phyloP scores from a whole-genome alignment of 2,329 filamentous ascomycete species.

The Intubia oerlemansii region DNA sequence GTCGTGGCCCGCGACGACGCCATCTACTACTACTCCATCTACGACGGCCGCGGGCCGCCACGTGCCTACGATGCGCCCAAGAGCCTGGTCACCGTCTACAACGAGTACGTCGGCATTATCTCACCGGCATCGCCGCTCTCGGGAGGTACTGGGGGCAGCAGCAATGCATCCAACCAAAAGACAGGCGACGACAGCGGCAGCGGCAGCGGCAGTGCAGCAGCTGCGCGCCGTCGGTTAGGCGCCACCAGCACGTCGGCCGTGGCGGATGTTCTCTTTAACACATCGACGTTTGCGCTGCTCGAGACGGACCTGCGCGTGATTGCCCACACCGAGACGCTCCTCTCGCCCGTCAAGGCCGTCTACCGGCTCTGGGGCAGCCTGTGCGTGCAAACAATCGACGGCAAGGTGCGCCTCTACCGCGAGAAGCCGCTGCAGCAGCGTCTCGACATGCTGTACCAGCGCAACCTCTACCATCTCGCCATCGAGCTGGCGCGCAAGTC shows the following conservation, averaged over 20 bases:
- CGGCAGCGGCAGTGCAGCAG: slow-evolving; percentile 10
- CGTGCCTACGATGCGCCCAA: slow-evolving; percentile 87
- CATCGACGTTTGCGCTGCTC: slow-evolving; percentile 75
- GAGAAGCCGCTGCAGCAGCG: slow-evolving; percentile 83
- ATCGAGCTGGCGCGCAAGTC: slow-evolving; percentile 85
- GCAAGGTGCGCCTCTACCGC: slow-evolving; percentile 77
- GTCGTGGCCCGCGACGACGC: slow-evolving; percentile 90
- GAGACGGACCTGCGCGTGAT: slow-evolving; percentile 81
- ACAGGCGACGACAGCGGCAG: not conserved
- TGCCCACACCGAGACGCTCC: slow-evolving; percentile 68
- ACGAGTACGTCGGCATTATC: slow-evolving; percentile 71
- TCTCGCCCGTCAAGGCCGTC: slow-evolving; percentile 58
- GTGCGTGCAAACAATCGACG: slow-evolving; percentile 76
- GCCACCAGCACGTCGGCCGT: slow-evolving; percentile 44
- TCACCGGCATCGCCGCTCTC: slow-evolving; percentile 45
- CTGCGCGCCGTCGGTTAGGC: slow-evolving; percentile 47
- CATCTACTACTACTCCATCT: slow-evolving; percentile 75
- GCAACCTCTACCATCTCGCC: slow-evolving; percentile 78
- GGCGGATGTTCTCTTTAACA: slow-evolving; percentile 63
- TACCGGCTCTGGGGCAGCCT: slow-evolving; percentile 83
- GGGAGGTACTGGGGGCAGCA: not conserved
- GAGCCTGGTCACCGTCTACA: slow-evolving; percentile 55
- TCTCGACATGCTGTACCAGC: slow-evolving; percentile 80
- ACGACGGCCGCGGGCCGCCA: slow-evolving; percentile 70
- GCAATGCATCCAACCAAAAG: too few relatives aligned